Percentiles rank a stretch among this genome's conserved stretches.
Evolutionary conservation across 179 eudicot genomes (phyloP).

Genomic region (Sideroxylon spinosum): DNA sequence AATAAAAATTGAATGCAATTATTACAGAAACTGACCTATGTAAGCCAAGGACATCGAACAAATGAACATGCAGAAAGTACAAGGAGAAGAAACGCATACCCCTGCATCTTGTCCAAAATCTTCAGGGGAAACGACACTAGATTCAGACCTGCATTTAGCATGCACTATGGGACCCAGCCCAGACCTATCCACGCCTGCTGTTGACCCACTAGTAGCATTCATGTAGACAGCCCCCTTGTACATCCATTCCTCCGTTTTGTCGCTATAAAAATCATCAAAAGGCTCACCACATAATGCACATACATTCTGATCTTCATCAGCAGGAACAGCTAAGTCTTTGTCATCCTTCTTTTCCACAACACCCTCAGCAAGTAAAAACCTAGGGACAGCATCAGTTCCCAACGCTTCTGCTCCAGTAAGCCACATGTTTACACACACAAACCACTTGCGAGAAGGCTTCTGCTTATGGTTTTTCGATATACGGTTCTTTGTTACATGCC

Average conservation of each 20-base stretch:
- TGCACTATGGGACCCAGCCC: constrained; percentile 90
- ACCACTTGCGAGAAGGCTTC: constrained; percentile 93
- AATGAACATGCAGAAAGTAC: constrained; percentile 11
- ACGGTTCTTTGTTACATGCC: constrained; percentile 93
- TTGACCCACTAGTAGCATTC: constrained; percentile 59
- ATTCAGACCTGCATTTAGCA: constrained; percentile 82
- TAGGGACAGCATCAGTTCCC: constrained; percentile 74
- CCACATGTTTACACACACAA: constrained; percentile 76
- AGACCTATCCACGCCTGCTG: constrained; percentile 60
- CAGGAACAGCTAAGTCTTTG: constrained; percentile 81
- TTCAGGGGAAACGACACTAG: constrained; percentile 41
- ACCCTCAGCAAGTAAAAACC: constrained; percentile 65
- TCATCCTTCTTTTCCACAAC: constrained; percentile 67
- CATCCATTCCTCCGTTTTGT: constrained; percentile 97
- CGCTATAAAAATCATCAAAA: constrained; percentile 86
- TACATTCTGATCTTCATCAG: constrained; percentile 78
- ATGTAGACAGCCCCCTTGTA: constrained; percentile 86
- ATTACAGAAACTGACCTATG: too few species aligned
- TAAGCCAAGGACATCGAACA: not conserved
- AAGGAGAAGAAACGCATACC: constrained; percentile 39
- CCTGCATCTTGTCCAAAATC: constrained; percentile 35
- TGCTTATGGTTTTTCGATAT: constrained; percentile 75
- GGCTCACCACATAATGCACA: constrained; percentile 90
- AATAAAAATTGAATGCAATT: too few species aligned
- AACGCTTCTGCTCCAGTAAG: constrained; percentile 84